Evolutionary conservation across 805 yeast species (phyloP).

Genomic region (Citeromyces nyonsensis): DNA sequence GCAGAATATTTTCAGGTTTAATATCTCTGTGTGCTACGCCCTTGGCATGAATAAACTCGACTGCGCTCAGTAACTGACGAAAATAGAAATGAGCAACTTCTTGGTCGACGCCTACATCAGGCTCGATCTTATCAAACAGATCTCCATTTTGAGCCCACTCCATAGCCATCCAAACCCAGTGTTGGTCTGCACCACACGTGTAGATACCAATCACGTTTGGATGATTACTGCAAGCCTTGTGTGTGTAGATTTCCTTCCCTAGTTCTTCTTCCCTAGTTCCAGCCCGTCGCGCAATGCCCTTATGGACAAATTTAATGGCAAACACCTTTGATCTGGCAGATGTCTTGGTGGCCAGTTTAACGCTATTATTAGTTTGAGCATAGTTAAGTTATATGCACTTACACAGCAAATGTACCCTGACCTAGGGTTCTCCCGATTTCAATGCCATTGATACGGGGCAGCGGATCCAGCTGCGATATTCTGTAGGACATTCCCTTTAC

Average conservation of each 20-base stretch:
- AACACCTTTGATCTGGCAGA: conserved; percentile 21
- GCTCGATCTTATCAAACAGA: conserved; percentile 65
- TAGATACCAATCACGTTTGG: conserved; percentile 41
- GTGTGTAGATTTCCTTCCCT: conserved; percentile 41
- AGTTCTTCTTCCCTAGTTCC: conserved; percentile 17
- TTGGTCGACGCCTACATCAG: conserved; percentile 53
- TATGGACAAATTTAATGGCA: conserved; percentile 45
- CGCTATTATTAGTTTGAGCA: conserved; percentile 12
- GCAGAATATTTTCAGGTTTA: conserved; percentile 53
- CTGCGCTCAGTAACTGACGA: conserved; percentile 45
- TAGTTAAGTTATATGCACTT: conserved; percentile 6
- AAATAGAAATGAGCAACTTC: conserved; percentile 58
- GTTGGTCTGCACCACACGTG: conserved; percentile 34
- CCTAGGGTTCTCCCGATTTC: conserved; percentile 39
- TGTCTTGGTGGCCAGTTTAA: conserved; percentile 28
- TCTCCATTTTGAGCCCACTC: conserved; percentile 68
- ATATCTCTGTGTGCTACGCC: conserved; percentile 60
- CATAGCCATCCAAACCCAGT: conserved; percentile 51
- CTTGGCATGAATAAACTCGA: conserved; percentile 39
- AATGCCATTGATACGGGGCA: conserved; percentile 32
- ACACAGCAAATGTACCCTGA: conserved; percentile 54
- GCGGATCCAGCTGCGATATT: conserved; percentile 27
- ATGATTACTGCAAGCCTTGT: conserved; percentile 39
- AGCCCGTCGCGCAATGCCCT: conserved; percentile 14
- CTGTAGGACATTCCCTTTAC: conserved; percentile 1